A percentile compares a stretch with the other conserved stretches of the same genome.
phyloP scores from a whole-genome alignment of 306 rosid genomes.

The Cucumis sativus region DNA sequence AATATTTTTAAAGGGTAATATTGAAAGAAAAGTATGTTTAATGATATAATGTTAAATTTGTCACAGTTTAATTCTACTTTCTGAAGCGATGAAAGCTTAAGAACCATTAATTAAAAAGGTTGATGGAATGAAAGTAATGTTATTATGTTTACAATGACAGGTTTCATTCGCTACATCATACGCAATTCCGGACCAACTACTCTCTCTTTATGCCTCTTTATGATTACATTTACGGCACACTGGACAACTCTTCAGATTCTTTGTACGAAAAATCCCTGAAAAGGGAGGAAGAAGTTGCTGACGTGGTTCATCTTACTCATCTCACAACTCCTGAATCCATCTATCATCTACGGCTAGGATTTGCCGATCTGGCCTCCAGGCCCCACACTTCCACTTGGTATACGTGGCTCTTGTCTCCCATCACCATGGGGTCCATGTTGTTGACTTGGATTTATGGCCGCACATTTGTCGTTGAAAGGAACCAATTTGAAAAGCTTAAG shows the following conservation, averaged over 20 bases:
- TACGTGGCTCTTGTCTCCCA: constrained; percentile 22
- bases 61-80: neutral
- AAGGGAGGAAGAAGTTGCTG: constrained; percentile 15
- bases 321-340: constrained; percentile 24
- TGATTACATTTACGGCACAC: constrained; percentile 22
- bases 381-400: constrained; percentile 23
- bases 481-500: constrained; percentile 11
- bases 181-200: constrained; percentile 33
- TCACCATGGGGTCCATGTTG: constrained; percentile 19
- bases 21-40: too few relatives aligned
- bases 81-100: neutral
- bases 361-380: constrained; percentile 21
- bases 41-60: too few relatives aligned
- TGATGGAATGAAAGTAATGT: neutral
- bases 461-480: constrained; percentile 19
- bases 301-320: constrained; percentile 30
- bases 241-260: constrained; percentile 13
- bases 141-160: neutral
- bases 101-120: neutral
- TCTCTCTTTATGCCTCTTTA: constrained; percentile 27
- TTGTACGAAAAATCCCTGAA: constrained; percentile 12
- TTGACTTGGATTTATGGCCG: constrained; percentile 14
- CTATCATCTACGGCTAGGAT: constrained; percentile 21
- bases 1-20: too few relatives aligned
- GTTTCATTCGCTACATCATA: constrained; percentile 33